phyloP scores from a whole-genome alignment of 202 grass and related monocot genomes.

The Tripidium arundinaceum region DNA sequence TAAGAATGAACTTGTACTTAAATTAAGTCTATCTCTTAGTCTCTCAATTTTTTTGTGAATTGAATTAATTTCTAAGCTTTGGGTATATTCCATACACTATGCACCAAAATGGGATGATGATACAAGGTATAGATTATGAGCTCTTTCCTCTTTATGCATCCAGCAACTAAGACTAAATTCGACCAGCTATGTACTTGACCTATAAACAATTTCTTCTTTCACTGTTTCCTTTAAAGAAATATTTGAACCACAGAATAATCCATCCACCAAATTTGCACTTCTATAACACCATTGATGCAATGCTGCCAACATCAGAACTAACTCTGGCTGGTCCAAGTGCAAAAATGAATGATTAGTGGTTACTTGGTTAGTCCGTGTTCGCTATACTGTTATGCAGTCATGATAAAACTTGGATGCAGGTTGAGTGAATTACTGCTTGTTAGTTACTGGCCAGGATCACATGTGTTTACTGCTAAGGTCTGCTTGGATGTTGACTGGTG shows the following conservation, averaged over 20 bases:
- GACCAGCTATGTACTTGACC: not conserved
- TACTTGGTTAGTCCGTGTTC: not conserved
- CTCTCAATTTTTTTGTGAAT: not conserved
- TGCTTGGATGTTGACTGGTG: not conserved
- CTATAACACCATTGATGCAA: not conserved
- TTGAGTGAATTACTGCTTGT: slow-evolving; percentile 1
- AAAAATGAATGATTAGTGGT: not conserved
- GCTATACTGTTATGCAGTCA: not conserved
- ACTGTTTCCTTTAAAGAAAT: not conserved
- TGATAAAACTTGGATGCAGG: not conserved
- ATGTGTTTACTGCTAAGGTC: not conserved
- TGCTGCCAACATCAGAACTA: not conserved
- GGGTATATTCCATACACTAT: not conserved
- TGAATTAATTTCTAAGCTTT: not conserved
- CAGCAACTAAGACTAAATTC: not conserved
- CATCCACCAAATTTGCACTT: not conserved
- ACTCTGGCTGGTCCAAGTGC: not conserved
- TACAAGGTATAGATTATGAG: not conserved
- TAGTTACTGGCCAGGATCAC: not conserved
- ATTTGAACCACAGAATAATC: not conserved
- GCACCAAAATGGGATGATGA: not conserved
- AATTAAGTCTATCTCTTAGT: not conserved
- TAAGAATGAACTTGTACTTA: not conserved
- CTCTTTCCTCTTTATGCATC: not conserved
- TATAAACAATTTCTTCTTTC: no score